phyloP scores from a whole-genome alignment of 441 rosid genomes.

The Capsella rubella region DNA sequence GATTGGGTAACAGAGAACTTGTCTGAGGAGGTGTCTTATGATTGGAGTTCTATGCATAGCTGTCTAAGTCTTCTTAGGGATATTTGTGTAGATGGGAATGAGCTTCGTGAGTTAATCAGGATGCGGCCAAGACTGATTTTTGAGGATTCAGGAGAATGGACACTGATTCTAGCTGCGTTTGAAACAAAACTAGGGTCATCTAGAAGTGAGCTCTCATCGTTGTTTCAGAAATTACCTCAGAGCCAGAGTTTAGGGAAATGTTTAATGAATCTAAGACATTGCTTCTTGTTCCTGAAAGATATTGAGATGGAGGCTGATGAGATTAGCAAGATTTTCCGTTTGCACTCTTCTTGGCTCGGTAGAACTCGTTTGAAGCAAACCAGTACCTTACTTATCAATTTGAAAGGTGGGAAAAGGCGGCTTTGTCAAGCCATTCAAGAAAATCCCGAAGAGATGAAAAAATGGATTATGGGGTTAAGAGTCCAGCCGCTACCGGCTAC shows the following conservation, averaged over 20 bases:
- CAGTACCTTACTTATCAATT: slow-evolving; percentile 51
- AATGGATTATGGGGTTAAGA: slow-evolving; percentile 59
- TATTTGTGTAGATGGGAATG: slow-evolving; percentile 46
- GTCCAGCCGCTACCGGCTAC: slow-evolving; percentile 48
- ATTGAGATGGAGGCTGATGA: slow-evolving; percentile 67
- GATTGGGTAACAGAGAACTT: slow-evolving; percentile 60
- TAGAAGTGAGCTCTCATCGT: slow-evolving; percentile 46
- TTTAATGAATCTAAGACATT: slow-evolving; percentile 57
- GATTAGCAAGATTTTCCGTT: slow-evolving; percentile 55
- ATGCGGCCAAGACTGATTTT: slow-evolving; percentile 61
- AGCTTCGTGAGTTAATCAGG: slow-evolving; percentile 52
- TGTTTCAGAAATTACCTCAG: slow-evolving; percentile 60
- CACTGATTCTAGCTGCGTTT: slow-evolving; percentile 56
- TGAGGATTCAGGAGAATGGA: slow-evolving; percentile 62
- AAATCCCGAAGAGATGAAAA: slow-evolving; percentile 69
- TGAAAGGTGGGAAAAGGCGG: slow-evolving; percentile 67
- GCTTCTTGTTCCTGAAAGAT: slow-evolving; percentile 59
- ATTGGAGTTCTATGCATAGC: slow-evolving; percentile 64
- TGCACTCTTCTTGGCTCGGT: slow-evolving; percentile 57
- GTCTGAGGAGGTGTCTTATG: slow-evolving; percentile 47
- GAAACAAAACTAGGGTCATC: slow-evolving; percentile 64
- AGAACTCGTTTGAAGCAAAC: slow-evolving; percentile 62
- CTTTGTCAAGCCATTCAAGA: slow-evolving; percentile 65
- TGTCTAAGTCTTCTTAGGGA: slow-evolving; percentile 54
- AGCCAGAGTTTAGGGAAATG: slow-evolving; percentile 48